Evolutionary conservation across 2,329 filamentous ascomycete genomes (phyloP), one percentile per base, ranked within the genome.

Genomic region (Fusarium metavorans): DNA sequence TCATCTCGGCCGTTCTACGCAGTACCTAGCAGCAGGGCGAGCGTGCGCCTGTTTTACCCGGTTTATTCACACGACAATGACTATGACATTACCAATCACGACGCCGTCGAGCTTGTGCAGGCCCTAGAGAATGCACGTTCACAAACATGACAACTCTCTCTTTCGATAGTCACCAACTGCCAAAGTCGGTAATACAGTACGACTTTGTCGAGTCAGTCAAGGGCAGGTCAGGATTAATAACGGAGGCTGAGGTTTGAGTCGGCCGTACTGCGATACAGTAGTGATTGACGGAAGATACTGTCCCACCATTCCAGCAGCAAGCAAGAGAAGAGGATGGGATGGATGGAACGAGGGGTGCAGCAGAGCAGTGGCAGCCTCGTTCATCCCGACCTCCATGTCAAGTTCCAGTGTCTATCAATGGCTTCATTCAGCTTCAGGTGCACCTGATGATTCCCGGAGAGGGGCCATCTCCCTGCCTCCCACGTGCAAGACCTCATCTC

Each of bases 11-110:
- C 30, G 35, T 70, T 73, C 60, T 67, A 48, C 45, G 58, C 61
- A 52, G 32, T 45, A 57, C 48, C 64, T 20, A 63, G 70, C 48
- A 32, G 59, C 69, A 70, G 65, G 52, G 50, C 64, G 67, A 45
- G 65, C 66, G 58, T 50, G 34, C 39, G 37, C 66, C 66, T 64
- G 54, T 68, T 66, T 67, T 63, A 71, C 66, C 65, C 52, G 64
- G 34, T 58, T 75, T 67, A 64, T 76, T 69, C 65, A 69, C 65
- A 69, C 67, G 32, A 48, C 58, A 63, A 43, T 56, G 43, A 61
- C 60, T 50, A 65, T 62, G 58, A 54, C 45, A 70, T 75, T 70
- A 67, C 70, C 69, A 72, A 73, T 66, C 72, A 69, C 59, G 57
- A 63, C 65, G 66, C 68, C 56, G 61, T 48, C 56, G 54, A 45